A percentile compares a stretch with the other conserved stretches of the same genome.
phyloP scores from a whole-genome alignment of 1,139 yeast genomes.

The Debaryomycetaceae sp. region DNA sequence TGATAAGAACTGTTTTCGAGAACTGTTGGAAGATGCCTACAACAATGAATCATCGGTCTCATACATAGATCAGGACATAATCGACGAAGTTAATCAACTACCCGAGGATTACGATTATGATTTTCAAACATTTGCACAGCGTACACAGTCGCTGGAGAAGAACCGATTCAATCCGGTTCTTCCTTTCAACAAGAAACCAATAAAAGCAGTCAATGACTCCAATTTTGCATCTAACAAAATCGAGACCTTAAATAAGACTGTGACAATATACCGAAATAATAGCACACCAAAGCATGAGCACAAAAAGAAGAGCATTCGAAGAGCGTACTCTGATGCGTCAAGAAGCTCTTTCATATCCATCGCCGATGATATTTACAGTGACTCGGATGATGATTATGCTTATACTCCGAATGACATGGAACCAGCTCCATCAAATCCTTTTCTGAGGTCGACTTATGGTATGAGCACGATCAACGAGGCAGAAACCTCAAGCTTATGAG shows the following conservation, averaged over 20 bases:
- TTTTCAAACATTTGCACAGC: conserved; percentile 17
- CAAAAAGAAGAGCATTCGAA: conserved; percentile 18
- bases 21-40: background rate
- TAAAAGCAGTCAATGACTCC: conserved; percentile 22
- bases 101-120: conserved; percentile 62
- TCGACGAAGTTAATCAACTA: conserved; percentile 54
- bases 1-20: conserved; percentile 2
- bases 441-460: conserved; percentile 5
- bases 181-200: conserved; percentile 38
- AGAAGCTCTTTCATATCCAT: conserved; percentile 24
- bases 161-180: conserved; percentile 24
- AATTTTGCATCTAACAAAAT: conserved; percentile 39
- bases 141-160: background rate
- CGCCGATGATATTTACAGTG: conserved; percentile 19
- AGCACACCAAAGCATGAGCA: conserved; percentile 10
- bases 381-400: background rate
- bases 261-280: conserved; percentile 44
- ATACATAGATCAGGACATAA: conserved; percentile 31
- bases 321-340: conserved; percentile 28
- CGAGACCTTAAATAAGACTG: conserved; percentile 50
- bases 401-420: background rate
- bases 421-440: conserved; percentile 4
- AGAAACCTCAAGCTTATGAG: conserved; percentile 8
- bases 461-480: conserved; percentile 15
- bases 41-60: conserved; percentile 8